These are phyloP conservation scores for Kwoniella shandongensis DNA, from an alignment of 768 basidiomycete species.

Conservation along the genomic window DNA sequence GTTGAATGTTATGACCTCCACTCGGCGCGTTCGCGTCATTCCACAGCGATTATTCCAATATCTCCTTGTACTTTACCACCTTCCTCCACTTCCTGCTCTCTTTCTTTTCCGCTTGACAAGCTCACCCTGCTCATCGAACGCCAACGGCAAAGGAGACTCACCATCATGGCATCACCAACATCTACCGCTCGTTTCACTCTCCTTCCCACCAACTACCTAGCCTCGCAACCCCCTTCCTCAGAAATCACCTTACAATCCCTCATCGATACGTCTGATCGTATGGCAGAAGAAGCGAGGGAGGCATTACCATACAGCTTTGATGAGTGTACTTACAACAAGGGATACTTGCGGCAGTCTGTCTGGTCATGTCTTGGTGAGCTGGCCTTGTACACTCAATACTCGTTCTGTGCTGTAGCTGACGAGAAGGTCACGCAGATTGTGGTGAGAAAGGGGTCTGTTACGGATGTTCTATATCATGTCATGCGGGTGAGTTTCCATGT, in stretches of 20 bases:
- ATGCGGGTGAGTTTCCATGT: slow-evolving; percentile 36
- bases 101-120: too few relatives aligned
- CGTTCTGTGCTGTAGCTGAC: slow-evolving; percentile 15
- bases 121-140: too few relatives aligned
- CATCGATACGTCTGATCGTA: slow-evolving; percentile 35
- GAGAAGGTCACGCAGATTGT: slow-evolving; percentile 28
- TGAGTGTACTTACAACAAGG: slow-evolving; percentile 46
- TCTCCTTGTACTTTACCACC: too few relatives aligned
- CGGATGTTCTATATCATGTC: slow-evolving; percentile 52
- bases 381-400: not conserved
- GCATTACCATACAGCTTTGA: slow-evolving; percentile 48
- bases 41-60: too few relatives aligned
- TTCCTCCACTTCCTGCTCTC: too few relatives aligned
- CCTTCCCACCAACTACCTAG: slow-evolving; percentile 17
- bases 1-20: too few relatives aligned
- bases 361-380: slow-evolving; percentile 49
- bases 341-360: slow-evolving; percentile 45
- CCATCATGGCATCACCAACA: slow-evolving; percentile 8
- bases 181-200: slow-evolving; percentile 18
- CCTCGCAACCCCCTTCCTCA: slow-evolving; percentile 22
- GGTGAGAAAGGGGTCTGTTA: slow-evolving; percentile 51
- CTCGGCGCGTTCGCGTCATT: too few relatives aligned
- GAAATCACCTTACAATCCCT: slow-evolving; percentile 44
- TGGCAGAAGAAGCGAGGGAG: slow-evolving; percentile 48
- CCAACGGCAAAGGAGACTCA: too few relatives aligned